phyloP scores from a whole-genome alignment of 371 early-diverging fungal species.

The Circinella minor region DNA sequence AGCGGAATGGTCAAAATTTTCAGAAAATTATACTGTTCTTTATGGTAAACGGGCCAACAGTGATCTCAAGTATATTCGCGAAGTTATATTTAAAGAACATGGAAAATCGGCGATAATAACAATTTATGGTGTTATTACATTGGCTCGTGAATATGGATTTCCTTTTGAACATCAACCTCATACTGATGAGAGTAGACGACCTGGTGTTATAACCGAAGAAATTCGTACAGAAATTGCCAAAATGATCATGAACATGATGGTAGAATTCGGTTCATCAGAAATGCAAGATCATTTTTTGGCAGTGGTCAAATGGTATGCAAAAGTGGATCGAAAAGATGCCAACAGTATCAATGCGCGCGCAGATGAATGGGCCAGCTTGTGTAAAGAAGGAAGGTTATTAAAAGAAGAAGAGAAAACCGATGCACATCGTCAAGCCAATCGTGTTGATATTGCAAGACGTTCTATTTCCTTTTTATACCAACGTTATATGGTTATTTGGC shows the following conservation, averaged over 20 bases:
- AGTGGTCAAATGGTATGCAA: background rate
- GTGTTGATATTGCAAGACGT: conserved; percentile 10
- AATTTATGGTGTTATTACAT: background rate
- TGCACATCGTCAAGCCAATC: background rate
- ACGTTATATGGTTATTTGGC: conserved; percentile 17
- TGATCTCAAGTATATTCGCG: background rate
- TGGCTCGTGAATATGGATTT: background rate
- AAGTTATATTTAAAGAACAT: background rate
- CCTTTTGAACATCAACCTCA: background rate
- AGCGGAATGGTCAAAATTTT: background rate
- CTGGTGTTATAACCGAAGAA: background rate
- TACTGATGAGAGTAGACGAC: too few species aligned
- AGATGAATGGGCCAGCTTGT: background rate
- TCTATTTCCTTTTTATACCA: conserved; percentile 13
- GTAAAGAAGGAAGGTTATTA: background rate
- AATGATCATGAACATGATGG: conserved; percentile 6
- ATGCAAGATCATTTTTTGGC: background rate
- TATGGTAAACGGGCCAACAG: conserved; percentile 1
- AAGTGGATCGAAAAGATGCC: background rate
- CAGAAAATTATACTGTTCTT: background rate
- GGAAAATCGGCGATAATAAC: background rate
- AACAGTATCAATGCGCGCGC: background rate
- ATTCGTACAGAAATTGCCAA: background rate
- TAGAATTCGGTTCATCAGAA: background rate
- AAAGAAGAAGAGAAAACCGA: conserved; percentile 1